phyloP scores from a whole-genome alignment of 129 eudicot species.

The Flaveria sonorensis region DNA sequence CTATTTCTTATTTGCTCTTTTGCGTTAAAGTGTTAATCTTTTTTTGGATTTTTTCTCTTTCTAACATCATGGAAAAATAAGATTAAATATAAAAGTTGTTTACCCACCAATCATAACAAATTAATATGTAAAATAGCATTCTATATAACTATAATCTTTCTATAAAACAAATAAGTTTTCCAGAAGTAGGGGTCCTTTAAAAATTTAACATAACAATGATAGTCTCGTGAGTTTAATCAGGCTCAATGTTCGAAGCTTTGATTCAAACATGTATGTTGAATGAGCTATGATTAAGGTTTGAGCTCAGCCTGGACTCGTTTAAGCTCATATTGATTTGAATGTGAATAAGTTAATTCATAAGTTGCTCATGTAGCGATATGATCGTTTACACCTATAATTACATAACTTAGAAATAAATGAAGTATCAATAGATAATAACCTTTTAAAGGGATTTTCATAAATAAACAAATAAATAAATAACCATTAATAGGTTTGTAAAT shows the following conservation, averaged over 20 bases:
- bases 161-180: neutral
- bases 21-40: constrained; percentile 17
- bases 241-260: too few relatives aligned
- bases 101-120: constrained; percentile 1
- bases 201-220: too few relatives aligned
- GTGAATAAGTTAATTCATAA: neutral
- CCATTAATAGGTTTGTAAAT: too few relatives aligned
- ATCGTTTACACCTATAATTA: neutral
- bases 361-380: neutral
- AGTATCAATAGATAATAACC: too few relatives aligned
- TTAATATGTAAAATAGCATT: neutral
- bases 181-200: neutral
- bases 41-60: neutral
- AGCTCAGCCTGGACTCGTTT: neutral
- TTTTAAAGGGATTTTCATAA: neutral
- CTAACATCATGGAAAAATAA: neutral
- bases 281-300: neutral
- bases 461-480: neutral
- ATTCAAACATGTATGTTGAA: neutral
- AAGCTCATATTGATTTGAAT: neutral
- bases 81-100: neutral
- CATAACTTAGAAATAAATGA: neutral
- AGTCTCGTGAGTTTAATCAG: too few relatives aligned
- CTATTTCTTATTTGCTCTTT: constrained; percentile 23
- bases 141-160: neutral